These are phyloP conservation scores for Staphylotrichum tortipilum DNA, from an alignment of 495 filamentous ascomycete species.

Conservation along the genomic window DNA sequence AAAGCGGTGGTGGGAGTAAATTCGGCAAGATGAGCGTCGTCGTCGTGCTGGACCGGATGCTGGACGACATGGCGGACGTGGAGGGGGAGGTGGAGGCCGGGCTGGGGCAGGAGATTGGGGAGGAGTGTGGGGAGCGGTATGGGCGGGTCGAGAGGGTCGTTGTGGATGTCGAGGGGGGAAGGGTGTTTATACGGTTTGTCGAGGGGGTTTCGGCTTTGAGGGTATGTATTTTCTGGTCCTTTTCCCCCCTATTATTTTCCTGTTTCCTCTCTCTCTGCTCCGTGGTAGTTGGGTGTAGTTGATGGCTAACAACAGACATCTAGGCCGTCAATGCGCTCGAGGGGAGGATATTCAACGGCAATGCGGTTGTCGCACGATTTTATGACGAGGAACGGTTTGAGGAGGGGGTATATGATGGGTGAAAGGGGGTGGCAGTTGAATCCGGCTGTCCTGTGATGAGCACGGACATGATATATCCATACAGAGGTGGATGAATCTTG, in stretches of 20 bases:
- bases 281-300: neutral
- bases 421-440: neutral
- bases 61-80: conserved; percentile 61
- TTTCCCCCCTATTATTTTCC: neutral
- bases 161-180: conserved; percentile 48
- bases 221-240: conserved; percentile 41
- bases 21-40: conserved; percentile 74
- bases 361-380: conserved; percentile 66
- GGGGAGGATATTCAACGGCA: conserved; percentile 78
- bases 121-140: conserved; percentile 84
- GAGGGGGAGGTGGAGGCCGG: conserved; percentile 64
- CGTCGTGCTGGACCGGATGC: conserved; percentile 69
- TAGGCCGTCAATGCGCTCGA: conserved; percentile 84
- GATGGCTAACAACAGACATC: neutral
- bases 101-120: conserved; percentile 86
- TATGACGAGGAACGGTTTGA: conserved; percentile 79
- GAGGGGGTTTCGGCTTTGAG: conserved; percentile 69
- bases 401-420: conserved; percentile 49
- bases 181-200: conserved; percentile 88
- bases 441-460: too few species aligned
- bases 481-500: too few species aligned
- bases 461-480: too few species aligned
- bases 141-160: conserved; percentile 78
- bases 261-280: neutral
- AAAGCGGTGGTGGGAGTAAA: conserved; percentile 42